Evolutionary conservation across 371 early-diverging fungal species (phyloP), one percentile per base, ranked within the genome.

Genomic region (Mortierella sp.): DNA sequence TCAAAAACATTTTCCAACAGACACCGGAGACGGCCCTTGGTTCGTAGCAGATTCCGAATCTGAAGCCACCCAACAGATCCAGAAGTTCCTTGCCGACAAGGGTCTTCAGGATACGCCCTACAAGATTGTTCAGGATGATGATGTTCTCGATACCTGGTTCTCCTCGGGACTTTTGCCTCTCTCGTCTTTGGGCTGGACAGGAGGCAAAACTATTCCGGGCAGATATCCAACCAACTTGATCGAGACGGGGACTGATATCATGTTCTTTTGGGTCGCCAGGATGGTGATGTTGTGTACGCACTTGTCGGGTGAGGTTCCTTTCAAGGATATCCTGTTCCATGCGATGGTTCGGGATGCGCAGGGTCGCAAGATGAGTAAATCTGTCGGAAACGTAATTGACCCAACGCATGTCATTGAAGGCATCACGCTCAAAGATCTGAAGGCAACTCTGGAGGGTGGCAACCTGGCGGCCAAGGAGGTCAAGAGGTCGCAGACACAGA

Each of bases 111-210:
- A 82, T 31, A 31, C 78, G 24, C 89, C 52, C 47, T 84, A 90
- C 74, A 74, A 57, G 50, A 72, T 89, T 14, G 78, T 78, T 19
- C 94, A 96, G 93, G 99, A 99, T 87, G 95, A 94, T 21, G 99
- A 99, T 90, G 99, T 99, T 13, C 89, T 99, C 38, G 99, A 99
- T 85, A 99, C 99, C 2, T 99, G 99, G 99, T 99, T 99, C 87
- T 99, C 99, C 19, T 97, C 99, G 21, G 99, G 96, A 21, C 92
- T 99, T 52, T 93, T 99, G 91, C 99, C 99, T 3, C 92, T 99
- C 65, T 96, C 99, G 11, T 96, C 90, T 42, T 95, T 93, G 26
- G 93, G 92, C 24, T 94, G 94, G 94, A 91, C 89, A 28, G 93
- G 92, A 87, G 52, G 90, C 83, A 89, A 88, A 74, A 84, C 74